phyloP scores from a whole-genome alignment of 106 monocot species.

The Allium sativum region DNA sequence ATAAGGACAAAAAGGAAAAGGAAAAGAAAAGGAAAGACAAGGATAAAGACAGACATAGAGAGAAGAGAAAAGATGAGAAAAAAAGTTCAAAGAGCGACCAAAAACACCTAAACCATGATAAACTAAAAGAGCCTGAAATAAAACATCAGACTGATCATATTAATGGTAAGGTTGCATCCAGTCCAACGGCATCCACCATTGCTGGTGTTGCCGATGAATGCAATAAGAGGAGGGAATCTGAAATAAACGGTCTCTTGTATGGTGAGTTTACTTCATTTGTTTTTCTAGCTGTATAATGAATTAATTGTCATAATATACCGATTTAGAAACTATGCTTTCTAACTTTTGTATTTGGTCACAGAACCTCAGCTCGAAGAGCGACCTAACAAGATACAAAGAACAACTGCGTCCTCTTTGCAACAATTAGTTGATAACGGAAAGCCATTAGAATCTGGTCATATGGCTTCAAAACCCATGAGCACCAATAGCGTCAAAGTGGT shows the following conservation, averaged over 20 bases:
- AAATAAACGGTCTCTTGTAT: constrained; percentile 46
- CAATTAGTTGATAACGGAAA: constrained; percentile 40
- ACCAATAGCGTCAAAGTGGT: constrained; percentile 15
- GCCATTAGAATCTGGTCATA: constrained; percentile 9
- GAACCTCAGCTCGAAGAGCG: constrained; percentile 29
- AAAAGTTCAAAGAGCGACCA: constrained; percentile 18
- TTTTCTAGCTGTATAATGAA: no score
- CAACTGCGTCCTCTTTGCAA: constrained; percentile 19
- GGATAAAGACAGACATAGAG: constrained; percentile 22
- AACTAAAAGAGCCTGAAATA: constrained; percentile 9
- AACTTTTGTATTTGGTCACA: constrained; percentile 41
- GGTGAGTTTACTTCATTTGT: constrained; percentile 31
- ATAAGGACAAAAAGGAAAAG: constrained; percentile 8
- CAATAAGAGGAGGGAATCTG: constrained; percentile 34
- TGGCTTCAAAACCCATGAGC: constrained; percentile 12
- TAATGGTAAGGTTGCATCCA: constrained; percentile 18
- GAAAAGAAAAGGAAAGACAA: constrained; percentile 25
- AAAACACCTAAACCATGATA: constrained; percentile 25
- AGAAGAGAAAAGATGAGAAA: constrained; percentile 33
- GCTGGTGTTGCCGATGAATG: constrained; percentile 15
- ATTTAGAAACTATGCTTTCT: no score
- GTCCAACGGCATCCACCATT: constrained; percentile 10
- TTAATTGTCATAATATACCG: no score
- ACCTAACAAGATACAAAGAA: constrained; percentile 45
- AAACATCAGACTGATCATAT: constrained; percentile 21